Evolutionary conservation across 768 basidiomycete species (phyloP).

Genomic region (Termitomyces sp.): DNA sequence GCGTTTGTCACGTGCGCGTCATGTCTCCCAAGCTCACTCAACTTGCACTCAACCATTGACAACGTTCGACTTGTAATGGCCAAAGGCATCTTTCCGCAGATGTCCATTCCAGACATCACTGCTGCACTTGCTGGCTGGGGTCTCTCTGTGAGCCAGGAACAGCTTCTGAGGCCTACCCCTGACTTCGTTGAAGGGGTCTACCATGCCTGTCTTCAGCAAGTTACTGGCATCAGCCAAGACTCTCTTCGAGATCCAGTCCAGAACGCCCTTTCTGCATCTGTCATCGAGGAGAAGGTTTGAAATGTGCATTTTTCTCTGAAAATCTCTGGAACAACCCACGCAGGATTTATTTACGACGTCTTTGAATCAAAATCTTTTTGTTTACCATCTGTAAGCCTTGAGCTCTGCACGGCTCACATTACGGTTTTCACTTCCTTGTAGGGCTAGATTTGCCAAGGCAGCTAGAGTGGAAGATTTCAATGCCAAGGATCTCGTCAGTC

Average conservation of each 20-base stretch:
- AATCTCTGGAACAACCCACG: background rate
- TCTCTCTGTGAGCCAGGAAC: conserved; percentile 57
- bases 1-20: conserved; percentile 3
- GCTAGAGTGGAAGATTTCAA: conserved; percentile 76
- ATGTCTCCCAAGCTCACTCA: background rate
- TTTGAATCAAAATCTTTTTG: conserved; percentile 55
- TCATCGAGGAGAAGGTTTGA: conserved; percentile 48
- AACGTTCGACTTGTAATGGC: conserved; percentile 25
- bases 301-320: background rate
- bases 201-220: conserved; percentile 64
- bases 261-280: conserved; percentile 43
- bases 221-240: conserved; percentile 57
- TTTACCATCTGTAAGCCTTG: conserved; percentile 64
- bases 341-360: conserved; percentile 66
- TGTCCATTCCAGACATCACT: conserved; percentile 61
- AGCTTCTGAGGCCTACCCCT: conserved; percentile 58
- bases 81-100: conserved; percentile 57
- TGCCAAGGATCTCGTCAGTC: conserved; percentile 65
- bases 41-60: too few relatives aligned
- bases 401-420: conserved; percentile 10
- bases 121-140: conserved; percentile 64
- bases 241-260: conserved; percentile 54
- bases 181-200: conserved; percentile 73
- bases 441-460: conserved; percentile 64
- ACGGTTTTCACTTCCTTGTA: conserved; percentile 19